Base-by-base conservation (phyloP, 1,284 basidiomycete genomes). In the Trametes pubescens region DNA sequence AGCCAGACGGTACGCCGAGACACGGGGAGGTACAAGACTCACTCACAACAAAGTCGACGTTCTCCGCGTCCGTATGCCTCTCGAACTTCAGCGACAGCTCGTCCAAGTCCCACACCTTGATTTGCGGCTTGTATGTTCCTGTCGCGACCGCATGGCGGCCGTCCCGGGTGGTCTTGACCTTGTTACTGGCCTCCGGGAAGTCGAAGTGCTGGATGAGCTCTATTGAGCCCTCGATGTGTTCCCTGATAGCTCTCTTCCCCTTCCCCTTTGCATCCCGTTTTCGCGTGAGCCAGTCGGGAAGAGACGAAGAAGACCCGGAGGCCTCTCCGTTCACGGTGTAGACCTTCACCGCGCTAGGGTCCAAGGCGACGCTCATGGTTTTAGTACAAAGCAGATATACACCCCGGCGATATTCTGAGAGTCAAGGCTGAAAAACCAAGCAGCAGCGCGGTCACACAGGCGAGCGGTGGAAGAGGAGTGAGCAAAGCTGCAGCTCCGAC, bases 91-190 rank as follows among this genome's bases (percentile, higher is more conserved):
- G 83, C 5, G 94, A 90, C 37, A 99, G 84, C 76, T 98, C 93
- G 75, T 95, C 92, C 53, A 99, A 81, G 76, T 99, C 98, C 90
- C 94, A 99, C 3, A 97, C 94, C 65, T 94, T 87, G 76, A 99
- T 96, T 76, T 98, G 95, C 1, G 98, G 98, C 79, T 99, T 99
- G 81, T 99, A 99, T 1, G 94, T 95, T 22, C 98, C 98, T 10
- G 97, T 99, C 0, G 95, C 97, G 62, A 99, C 86, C 14, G 91
- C 91, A 84, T 96, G 92, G 70, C 92, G 90, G 2, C 98, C 97
- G 77, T 99, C 97, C 43, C 90, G 82, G 2, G 96, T 99, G 7
- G 93, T 93, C 77, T 90, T 94, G 72, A 99, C 86, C 73, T 89
- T 90, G 77, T 95, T 97, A 74, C 94, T 95, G 13, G 96, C 96